Conservation (phyloP, 192 early-diverging fungal species). For the Chytriomyces confervae region DNA sequence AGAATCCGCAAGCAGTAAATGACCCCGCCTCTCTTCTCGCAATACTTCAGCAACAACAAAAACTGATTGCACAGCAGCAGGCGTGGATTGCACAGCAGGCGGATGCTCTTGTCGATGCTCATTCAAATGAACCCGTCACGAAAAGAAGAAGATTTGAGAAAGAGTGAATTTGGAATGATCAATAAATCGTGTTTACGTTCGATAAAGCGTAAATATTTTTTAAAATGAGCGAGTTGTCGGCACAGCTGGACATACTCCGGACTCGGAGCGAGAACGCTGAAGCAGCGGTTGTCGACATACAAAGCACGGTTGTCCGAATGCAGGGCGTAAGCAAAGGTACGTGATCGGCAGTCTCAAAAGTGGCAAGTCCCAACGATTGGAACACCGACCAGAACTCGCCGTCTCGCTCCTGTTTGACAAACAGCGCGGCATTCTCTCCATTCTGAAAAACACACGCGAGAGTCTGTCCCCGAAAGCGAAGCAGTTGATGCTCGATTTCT, state of each 20-base stretch:
- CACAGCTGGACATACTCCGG: conserved; percentile 11
- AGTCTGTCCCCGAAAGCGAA: conserved; percentile 42
- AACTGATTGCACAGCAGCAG: too few species aligned
- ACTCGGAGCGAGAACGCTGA: conserved; percentile 16
- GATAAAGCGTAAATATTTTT: background rate
- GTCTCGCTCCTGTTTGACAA: conserved; percentile 41
- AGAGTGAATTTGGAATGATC: too few species aligned
- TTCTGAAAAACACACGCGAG: conserved; percentile 27
- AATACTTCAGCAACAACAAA: too few species aligned
- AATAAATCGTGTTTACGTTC: too few species aligned
- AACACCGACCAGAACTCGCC: conserved; percentile 39
- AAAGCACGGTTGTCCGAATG: conserved; percentile 18
- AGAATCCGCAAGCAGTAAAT: too few species aligned
- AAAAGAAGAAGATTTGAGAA: too few species aligned
- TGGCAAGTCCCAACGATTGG: background rate
- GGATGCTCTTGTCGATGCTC: too few species aligned
- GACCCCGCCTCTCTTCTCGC: too few species aligned
- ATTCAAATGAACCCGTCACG: too few species aligned
- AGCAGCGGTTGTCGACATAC: conserved; percentile 13
- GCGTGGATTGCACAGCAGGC: too few species aligned
- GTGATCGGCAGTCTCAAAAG: background rate
- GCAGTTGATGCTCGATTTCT: conserved; percentile 16
- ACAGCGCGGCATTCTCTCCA: conserved; percentile 37
- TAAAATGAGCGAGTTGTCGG: background rate
- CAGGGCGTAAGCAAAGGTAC: background rate